Evolutionary conservation across 1,284 basidiomycete genomes (phyloP), one percentile per base, ranked within the genome.

Genomic region (Lentinula novae-zelandiae): DNA sequence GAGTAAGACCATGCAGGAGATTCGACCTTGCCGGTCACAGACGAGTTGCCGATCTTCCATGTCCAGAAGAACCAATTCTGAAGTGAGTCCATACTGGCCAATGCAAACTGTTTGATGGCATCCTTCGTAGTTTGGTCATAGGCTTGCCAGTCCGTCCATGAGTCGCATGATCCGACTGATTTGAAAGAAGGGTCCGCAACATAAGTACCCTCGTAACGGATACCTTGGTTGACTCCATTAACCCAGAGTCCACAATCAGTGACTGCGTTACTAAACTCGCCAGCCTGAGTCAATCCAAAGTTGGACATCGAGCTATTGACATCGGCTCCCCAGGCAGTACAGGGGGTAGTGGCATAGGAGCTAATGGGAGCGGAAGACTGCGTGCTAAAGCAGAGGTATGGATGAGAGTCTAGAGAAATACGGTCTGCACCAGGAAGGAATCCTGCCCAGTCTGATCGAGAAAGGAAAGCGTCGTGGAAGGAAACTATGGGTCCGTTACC

Each of bases 41-140:
- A 78, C 8, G 89, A 89, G 67, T 88, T 82, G 57, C 86, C 89
- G 64, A 92, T 87, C 75, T 94, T 96, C 95, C 94, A 98, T 2
- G 93, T 96, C 95, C 95, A 97, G 83, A 96, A 96, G 83, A 96
- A 96, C 77, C 83, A 96, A 74, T 96, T 88, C 85, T 88, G 87
- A 53, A 96, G 81, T 13, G 93, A 89, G 72, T 94, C 92, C 93
- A 96, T 95, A 65, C 85, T 89, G 17, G 87, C 83, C 68, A 89
- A 65, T 2, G 92, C 87, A 68, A 94, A 92, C 61, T 84, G 72
- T 68, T 78, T 76, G 63, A 92, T 81, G 46, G 76, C 78, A 17
- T 75, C 69, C 75, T 93, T 95, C 70, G 80, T 86, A 2, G 73
- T 68, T 31, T 74, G 65, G 67, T 80, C 72, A 81, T 87, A 96